Evolutionary conservation across 441 rosid species (phyloP), one percentile per base, ranked within the genome.

Genomic region (Pelargonium exstipulatum): DNA sequence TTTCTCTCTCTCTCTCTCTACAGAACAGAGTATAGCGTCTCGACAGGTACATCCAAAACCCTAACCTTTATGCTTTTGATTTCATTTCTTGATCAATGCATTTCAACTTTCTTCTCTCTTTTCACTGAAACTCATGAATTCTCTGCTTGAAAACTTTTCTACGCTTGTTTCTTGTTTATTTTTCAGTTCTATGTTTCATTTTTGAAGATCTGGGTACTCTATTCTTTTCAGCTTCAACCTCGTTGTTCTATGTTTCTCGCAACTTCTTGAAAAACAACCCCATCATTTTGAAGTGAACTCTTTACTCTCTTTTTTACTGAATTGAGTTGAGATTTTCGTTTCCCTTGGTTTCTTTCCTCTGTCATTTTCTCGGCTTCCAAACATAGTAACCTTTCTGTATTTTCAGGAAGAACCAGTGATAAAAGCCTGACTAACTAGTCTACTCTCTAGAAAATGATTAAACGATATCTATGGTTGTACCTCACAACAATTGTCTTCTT

Each of bases 391-490:
- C 60, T 45, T 65, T 70, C 76, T 71, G 57, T 45, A 40, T 67
- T 75, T 79, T 32, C 76, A 68, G 40, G 22, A 45, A 73, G 62
- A 62, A 10, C 35, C 13, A 40, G 63, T 24, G 55, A 48, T 73
- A 5, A 9, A 24, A 14, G 40, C 26, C 64, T 9, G 64, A 57
- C 37, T 61, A 26, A 14, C 32, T 61, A 12, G 58, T 51, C 40
- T 61, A 61, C 40, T 66, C 24, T 71, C 45, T 64, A 60, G 73
- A 78, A 75, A 77, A 85, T 81, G 85, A 78, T 57, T 35, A 78
- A 62, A 43, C 71, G 73, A 61, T 13, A 62, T 46, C 75, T 26
- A 48, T 65, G 67, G 62, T 58, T 57, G 65, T 71, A 16, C 74
- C 74, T 79, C 57, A 29, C 70, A 18, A 72, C 72, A 10, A 32